phyloP scores from a whole-genome alignment of 225 moss, liverwort and hornwort species.

The Pleurozium schreberi region DNA sequence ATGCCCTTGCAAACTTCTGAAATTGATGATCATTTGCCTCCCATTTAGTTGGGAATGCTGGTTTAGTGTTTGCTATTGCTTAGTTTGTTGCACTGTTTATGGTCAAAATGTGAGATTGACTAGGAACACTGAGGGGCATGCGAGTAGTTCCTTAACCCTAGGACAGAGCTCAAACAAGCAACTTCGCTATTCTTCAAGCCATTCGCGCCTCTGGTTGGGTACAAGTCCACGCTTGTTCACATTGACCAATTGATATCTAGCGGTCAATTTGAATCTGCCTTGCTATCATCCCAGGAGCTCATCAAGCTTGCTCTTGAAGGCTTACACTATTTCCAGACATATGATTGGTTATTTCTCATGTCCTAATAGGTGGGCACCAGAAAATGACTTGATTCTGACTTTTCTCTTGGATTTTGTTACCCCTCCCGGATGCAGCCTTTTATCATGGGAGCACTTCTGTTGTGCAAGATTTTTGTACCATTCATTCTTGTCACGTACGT shows the following conservation, averaged over 20 bases:
- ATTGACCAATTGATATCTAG: conserved; percentile 47
- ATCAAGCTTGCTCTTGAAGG: conserved; percentile 65
- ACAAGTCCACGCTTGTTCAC: conserved; percentile 39
- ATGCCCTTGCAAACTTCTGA: neutral
- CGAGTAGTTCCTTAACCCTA: conserved; percentile 19
- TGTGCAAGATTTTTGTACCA: conserved; percentile 85
- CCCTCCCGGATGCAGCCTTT: conserved; percentile 55
- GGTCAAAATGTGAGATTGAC: neutral
- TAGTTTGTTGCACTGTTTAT: neutral
- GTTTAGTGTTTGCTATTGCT: neutral
- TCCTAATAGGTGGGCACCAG: neutral
- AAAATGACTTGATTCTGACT: neutral
- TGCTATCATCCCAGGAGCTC: conserved; percentile 61
- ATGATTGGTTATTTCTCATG: conserved; percentile 96
- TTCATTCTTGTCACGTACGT: conserved; percentile 68
- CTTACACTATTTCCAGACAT: conserved; percentile 95
- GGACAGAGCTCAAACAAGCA: conserved; percentile 63
- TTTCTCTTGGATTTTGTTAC: neutral
- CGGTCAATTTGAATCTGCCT: conserved; percentile 64
- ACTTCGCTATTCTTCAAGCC: conserved; percentile 90
- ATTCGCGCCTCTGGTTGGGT: conserved; percentile 52
- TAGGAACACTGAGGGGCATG: neutral
- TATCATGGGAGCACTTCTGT: conserved; percentile 84
- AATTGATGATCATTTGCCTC: neutral
- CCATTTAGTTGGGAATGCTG: neutral